Percentiles rank a stretch among this genome's conserved stretches.
Conservation (phyloP, 106 monocot genomes). For the Chionographis japonica region DNA sequence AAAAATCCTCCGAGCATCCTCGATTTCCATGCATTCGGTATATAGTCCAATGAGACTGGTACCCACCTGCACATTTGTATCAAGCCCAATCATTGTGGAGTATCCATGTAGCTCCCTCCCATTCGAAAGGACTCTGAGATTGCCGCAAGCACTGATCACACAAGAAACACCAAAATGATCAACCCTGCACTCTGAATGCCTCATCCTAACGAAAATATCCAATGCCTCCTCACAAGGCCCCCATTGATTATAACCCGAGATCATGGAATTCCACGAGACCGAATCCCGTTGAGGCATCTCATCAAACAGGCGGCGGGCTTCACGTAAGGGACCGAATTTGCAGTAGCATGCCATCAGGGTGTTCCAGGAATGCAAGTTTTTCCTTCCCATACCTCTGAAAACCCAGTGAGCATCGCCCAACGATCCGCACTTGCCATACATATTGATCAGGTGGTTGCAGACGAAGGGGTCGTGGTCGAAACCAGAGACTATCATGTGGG, state of each 20-base stretch:
- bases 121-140: constrained; percentile 20
- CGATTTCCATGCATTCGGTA: constrained; percentile 21
- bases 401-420: constrained; percentile 31
- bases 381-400: constrained; percentile 13
- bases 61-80: constrained; percentile 33
- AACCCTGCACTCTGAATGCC: constrained; percentile 7
- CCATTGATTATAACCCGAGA: constrained; percentile 29
- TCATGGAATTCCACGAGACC: constrained; percentile 42
- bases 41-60: constrained; percentile 40
- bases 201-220: constrained; percentile 23
- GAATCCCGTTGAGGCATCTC: constrained; percentile 34
- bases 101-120: constrained; percentile 29
- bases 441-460: constrained; percentile 35
- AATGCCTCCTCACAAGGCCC: constrained; percentile 40
- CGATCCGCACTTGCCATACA: constrained; percentile 31
- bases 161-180: constrained; percentile 40
- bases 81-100: constrained; percentile 27
- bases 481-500: constrained; percentile 22
- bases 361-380: constrained; percentile 48
- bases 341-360: constrained; percentile 24
- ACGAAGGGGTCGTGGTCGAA: constrained; percentile 18
- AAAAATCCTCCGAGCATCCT: constrained; percentile 25
- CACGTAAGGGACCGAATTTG: constrained; percentile 10
- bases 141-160: constrained; percentile 29
- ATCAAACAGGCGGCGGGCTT: constrained; percentile 30